These are phyloP conservation scores for Bryoerythrophyllum caledonicum DNA, from an alignment of 225 moss, liverwort and hornwort genomes.

Conservation along the genomic window DNA sequence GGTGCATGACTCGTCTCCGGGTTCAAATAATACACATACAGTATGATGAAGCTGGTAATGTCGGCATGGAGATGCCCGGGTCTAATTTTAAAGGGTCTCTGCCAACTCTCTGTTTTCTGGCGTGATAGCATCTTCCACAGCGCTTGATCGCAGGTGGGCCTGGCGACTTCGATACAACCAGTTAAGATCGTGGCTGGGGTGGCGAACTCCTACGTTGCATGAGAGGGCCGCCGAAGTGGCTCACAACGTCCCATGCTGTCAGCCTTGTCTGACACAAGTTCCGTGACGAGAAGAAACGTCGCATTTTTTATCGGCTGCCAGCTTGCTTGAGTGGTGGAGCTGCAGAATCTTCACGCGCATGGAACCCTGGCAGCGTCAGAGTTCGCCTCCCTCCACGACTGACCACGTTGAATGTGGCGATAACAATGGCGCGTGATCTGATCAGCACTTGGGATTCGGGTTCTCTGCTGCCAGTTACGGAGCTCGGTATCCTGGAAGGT, in stretches of 20 bases:
- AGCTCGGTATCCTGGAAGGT: too few relatives aligned
- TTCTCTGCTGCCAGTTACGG: neutral
- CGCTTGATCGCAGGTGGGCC: constrained; percentile 1
- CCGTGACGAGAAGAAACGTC: neutral
- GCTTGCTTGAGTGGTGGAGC: constrained; percentile 4
- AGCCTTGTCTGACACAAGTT: constrained; percentile 14
- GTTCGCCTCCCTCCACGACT: neutral
- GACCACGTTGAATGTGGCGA: neutral
- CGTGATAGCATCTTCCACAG: neutral
- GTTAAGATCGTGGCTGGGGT: neutral
- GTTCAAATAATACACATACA: constrained; percentile 21
- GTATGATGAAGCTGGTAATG: constrained; percentile 27
- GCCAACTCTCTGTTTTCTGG: constrained; percentile 39
- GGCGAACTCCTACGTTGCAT: constrained; percentile 12
- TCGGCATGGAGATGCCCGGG: constrained; percentile 44
- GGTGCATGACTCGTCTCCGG: neutral
- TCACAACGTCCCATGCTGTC: constrained; percentile 15
- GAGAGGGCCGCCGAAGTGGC: constrained; percentile 3
- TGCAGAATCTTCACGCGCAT: neutral
- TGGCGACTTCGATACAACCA: constrained; percentile 6
- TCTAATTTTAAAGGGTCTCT: constrained; percentile 37
- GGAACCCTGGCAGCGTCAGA: constrained; percentile 2
- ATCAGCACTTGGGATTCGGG: neutral
- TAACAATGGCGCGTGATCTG: neutral
- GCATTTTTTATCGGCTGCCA: constrained; percentile 3